Evolutionary conservation across 441 rosid species (phyloP).

Genomic region (Capsella rubella): DNA sequence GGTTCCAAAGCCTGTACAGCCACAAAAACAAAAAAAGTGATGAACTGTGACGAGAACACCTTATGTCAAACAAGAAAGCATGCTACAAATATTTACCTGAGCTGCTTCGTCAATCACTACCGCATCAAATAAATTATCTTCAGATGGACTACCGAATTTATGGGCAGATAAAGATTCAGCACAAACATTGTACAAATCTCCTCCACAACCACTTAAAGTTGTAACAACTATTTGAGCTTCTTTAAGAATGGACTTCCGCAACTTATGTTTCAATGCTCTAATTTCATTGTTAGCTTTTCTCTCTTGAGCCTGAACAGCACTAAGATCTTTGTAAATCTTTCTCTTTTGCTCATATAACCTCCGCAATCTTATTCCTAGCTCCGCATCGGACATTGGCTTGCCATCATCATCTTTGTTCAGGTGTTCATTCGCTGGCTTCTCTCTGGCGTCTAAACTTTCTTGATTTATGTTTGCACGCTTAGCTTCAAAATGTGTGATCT

Average conservation of each 20-base stretch:
- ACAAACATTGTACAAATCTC: conserved; percentile 96
- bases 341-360: conserved; percentile 88
- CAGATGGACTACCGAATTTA: conserved; percentile 83
- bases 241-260: conserved; percentile 81
- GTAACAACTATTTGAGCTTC: conserved; percentile 98
- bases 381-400: conserved; percentile 75
- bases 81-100: conserved; percentile 60
- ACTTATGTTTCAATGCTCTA: conserved; percentile 70
- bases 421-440: conserved; percentile 57
- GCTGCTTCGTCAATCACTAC: conserved; percentile 99
- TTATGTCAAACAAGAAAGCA: conserved; percentile 32
- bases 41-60: conserved; percentile 26
- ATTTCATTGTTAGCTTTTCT: conserved; percentile 76
- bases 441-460: conserved; percentile 59
- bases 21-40: conserved; percentile 29
- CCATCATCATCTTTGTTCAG: conserved; percentile 53
- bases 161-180: conserved; percentile 76
- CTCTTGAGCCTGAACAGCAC: conserved; percentile 87
- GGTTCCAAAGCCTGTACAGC: conserved; percentile 93
- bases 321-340: conserved; percentile 86
- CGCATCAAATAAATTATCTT: conserved; percentile 89
- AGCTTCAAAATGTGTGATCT: conserved; percentile 83
- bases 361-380: conserved; percentile 69
- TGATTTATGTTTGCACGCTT: conserved; percentile 88
- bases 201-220: conserved; percentile 98